Evolutionary conservation across 805 yeast species (phyloP), one percentile per base, ranked within the genome.

Genomic region (Soucietia sequanensis): DNA sequence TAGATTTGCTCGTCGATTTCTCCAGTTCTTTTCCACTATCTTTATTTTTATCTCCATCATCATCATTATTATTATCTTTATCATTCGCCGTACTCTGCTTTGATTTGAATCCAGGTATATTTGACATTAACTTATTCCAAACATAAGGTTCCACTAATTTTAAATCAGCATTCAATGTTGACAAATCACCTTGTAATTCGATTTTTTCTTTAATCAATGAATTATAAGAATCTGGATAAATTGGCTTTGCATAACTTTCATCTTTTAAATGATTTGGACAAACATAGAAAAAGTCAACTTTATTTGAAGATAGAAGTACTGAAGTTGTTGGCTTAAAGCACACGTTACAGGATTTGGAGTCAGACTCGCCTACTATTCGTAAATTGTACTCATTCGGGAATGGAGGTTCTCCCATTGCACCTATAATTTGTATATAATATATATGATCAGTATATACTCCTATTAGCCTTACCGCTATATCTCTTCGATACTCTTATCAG

Each of bases 251-350:
- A 48, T 77, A 78, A 11, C 62, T 56, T 9, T 48, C 55, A 47
- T 78, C 82, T 17, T 48, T 48, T 30, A 77, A 51, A 52, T 78
- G 83, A 4, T 56, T 34, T 5, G 56, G 56, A 50, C 83, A 78
- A 3, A 70, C 57, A 46, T 75, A 76, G 47, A 78, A 73, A 60
- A 75, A 76, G 48, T 77, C 83, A 3, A 50, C 58, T 28, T 69
- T 70, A 37, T 65, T 69, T 18, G 62, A 60, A 2, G 76, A 56
- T 6, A 78, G 52, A 21, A 78, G 48, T 9, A 77, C 82, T 0
- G 68, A 46, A 5, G 55, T 31, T 0, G 78, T 55, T 1, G 78
- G 70, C 42, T 74, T 75, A 52, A 58, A 76, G 56, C 84, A 78
- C 10, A 76, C 52, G 14, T 40, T 42, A 48, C 84, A 78, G 2